These are phyloP conservation scores for Posidonia oceanica DNA, from an alignment of 116 monocot species.

Conservation along the genomic window DNA sequence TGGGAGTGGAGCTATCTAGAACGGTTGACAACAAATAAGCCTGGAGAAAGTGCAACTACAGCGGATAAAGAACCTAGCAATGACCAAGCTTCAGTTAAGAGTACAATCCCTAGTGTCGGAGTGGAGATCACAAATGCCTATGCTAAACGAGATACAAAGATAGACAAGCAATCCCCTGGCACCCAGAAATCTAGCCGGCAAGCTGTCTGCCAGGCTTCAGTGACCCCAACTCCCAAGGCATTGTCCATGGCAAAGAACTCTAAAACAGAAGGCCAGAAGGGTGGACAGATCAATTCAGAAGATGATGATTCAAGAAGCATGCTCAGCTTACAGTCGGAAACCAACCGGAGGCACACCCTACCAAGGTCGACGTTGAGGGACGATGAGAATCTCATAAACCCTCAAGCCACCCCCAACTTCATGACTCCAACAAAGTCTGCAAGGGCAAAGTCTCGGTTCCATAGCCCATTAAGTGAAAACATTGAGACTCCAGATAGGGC, in stretches of 20 bases:
- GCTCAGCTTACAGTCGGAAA: slow-evolving; percentile 25
- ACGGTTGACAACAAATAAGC: slow-evolving; percentile 50
- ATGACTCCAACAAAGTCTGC: no score
- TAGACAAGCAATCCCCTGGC: slow-evolving; percentile 12
- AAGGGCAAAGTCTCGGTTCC: no score
- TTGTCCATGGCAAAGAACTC: no score
- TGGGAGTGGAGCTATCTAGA: slow-evolving; percentile 88
- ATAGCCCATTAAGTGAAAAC: no score
- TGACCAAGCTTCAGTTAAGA: slow-evolving; percentile 10
- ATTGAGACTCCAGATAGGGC: slow-evolving; percentile 17
- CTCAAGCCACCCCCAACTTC: no score
- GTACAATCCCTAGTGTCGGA: slow-evolving; percentile 9
- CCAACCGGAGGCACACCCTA: slow-evolving; percentile 28
- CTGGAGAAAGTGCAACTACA: slow-evolving; percentile 28
- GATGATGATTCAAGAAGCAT: slow-evolving; percentile 34
- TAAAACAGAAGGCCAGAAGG: slow-evolving; percentile 10
- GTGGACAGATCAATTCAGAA: slow-evolving; percentile 10
- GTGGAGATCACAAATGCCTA: slow-evolving; percentile 38
- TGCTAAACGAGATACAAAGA: slow-evolving; percentile 23
- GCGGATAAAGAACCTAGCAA: slow-evolving; percentile 22
- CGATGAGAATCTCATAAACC: no score
- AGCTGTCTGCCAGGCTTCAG: slow-evolving; percentile 11
- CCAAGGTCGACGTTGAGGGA: slow-evolving; percentile 21
- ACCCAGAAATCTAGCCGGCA: slow-evolving; percentile 24
- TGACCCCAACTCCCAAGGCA: slow-evolving; percentile 14